Conservation (phyloP, 768 basidiomycete genomes). For the Lactifluus subvellereus region DNA sequence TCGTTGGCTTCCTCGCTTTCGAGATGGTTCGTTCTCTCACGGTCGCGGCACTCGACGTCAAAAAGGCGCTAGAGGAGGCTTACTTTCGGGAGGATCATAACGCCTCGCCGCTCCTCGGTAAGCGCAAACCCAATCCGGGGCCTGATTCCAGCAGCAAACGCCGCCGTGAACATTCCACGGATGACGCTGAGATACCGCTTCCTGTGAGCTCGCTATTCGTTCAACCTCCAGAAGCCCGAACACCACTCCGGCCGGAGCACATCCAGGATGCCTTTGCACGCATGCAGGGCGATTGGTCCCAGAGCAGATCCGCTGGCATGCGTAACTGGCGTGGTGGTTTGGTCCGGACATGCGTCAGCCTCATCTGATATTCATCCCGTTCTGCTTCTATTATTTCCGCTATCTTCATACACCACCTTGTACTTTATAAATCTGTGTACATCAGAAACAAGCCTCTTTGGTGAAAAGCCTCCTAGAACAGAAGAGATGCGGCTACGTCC, state of each 20-base stretch:
- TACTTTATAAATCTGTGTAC: slow-evolving; percentile 26
- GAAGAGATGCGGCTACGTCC: slow-evolving; percentile 80
- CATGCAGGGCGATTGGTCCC: slow-evolving; percentile 84
- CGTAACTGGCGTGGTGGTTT: slow-evolving; percentile 86
- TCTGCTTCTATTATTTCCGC: neutral
- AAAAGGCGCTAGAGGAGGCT: slow-evolving; percentile 70
- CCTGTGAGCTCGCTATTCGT: slow-evolving; percentile 73
- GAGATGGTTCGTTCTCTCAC: slow-evolving; percentile 95
- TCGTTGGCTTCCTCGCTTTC: slow-evolving; percentile 94
- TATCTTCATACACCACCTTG: slow-evolving; percentile 16
- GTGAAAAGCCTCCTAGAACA: slow-evolving; percentile 50
- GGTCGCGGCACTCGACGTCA: slow-evolving; percentile 79
- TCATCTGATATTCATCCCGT: slow-evolving; percentile 47
- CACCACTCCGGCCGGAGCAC: slow-evolving; percentile 73
- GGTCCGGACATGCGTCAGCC: slow-evolving; percentile 68
- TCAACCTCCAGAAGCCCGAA: slow-evolving; percentile 74
- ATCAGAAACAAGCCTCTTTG: slow-evolving; percentile 1
- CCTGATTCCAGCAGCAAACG: slow-evolving; percentile 38
- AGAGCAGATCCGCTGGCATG: slow-evolving; percentile 79
- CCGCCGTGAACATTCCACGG: slow-evolving; percentile 52
- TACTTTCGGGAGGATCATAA: slow-evolving; percentile 60
- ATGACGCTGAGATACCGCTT: slow-evolving; percentile 54
- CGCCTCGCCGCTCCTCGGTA: slow-evolving; percentile 57
- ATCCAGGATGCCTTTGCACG: slow-evolving; percentile 87
- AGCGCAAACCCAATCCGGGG: slow-evolving; percentile 50